phyloP scores from a whole-genome alignment of 2,329 filamentous ascomycete genomes.

The Sporothrix dimorphospora region DNA sequence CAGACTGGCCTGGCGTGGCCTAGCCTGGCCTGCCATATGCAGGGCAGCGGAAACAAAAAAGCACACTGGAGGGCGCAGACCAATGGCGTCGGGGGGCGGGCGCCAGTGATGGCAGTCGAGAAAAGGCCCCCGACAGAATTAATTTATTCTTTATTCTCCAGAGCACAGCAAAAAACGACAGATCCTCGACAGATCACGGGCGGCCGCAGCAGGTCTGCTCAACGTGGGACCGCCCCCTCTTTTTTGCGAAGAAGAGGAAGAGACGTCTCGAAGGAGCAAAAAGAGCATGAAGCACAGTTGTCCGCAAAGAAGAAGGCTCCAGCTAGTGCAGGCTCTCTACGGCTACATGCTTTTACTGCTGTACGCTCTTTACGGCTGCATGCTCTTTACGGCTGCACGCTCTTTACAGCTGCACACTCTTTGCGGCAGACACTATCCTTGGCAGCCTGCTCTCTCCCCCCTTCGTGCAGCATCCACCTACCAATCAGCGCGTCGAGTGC shows the following conservation, averaged over 20 bases:
- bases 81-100: neutral
- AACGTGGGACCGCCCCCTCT: too few relatives aligned
- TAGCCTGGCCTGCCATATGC: too few relatives aligned
- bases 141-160: neutral
- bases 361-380: too few relatives aligned
- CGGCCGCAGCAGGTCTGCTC: neutral
- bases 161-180: neutral
- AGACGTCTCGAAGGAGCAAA: neutral
- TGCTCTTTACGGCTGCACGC: neutral
- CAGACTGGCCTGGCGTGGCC: too few relatives aligned
- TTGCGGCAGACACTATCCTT: constrained; percentile 13
- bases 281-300: too few relatives aligned
- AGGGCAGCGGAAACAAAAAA: too few relatives aligned
- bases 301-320: too few relatives aligned
- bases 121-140: neutral
- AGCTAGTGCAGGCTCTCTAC: too few relatives aligned
- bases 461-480: neutral
- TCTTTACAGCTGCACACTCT: neutral
- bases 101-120: too few relatives aligned
- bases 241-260: neutral
- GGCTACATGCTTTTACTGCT: too few relatives aligned
- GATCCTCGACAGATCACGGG: neutral
- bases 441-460: neutral
- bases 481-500: constrained; percentile 27
- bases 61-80: neutral